Percentiles rank a stretch among this genome's conserved stretches.
Conservation (phyloP, 495 filamentous ascomycete species). For the Xylaria nigripes region DNA sequence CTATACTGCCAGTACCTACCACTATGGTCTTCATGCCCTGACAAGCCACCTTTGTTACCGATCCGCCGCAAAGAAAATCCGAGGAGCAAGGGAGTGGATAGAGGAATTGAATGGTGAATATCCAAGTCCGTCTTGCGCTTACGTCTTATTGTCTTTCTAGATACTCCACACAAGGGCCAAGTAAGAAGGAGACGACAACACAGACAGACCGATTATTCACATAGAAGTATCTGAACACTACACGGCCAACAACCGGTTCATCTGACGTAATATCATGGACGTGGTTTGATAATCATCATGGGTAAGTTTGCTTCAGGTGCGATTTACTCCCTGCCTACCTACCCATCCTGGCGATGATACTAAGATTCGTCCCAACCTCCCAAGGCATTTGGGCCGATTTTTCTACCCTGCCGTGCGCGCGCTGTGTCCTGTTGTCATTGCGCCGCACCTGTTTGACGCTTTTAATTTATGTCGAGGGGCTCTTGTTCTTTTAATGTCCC, state of each 20-base stretch:
- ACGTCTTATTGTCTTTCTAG: background rate
- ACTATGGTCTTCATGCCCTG: background rate
- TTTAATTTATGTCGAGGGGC: background rate
- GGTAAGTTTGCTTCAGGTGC: constrained; percentile 19
- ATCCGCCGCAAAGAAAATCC: background rate
- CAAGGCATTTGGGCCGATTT: background rate
- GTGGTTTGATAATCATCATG: constrained; percentile 22
- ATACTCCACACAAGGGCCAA: background rate
- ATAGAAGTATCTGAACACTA: too few relatives aligned
- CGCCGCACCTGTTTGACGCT: background rate
- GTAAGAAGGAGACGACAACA: background rate
- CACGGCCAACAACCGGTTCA: constrained; percentile 4
- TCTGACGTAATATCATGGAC: constrained; percentile 25
- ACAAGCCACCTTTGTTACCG: background rate
- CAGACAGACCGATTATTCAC: background rate
- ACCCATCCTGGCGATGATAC: background rate
- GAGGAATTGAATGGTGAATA: background rate
- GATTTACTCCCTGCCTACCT: background rate
- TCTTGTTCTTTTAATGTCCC: background rate
- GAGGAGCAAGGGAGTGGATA: background rate
- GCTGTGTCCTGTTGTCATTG: background rate
- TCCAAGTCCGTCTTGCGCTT: background rate
- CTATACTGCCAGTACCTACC: too few relatives aligned
- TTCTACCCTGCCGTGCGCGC: background rate
- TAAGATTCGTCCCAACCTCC: background rate